Evolutionary conservation across 148 eudicot genomes (phyloP).

Genomic region (Heliosperma pusillum): DNA sequence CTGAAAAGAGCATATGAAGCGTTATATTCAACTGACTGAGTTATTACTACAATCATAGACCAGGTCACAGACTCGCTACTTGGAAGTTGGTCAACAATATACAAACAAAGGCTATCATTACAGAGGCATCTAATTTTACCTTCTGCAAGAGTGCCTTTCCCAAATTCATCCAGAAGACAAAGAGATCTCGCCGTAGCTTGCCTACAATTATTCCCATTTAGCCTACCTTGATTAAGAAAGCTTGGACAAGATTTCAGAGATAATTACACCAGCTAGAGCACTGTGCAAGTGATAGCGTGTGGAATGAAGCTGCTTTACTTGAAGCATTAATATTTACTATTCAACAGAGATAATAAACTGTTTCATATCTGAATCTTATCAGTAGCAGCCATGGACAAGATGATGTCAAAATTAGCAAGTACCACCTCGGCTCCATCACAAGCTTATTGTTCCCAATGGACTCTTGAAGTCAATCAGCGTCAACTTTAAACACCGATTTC

Average conservation of each 20-base stretch:
- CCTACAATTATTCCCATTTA: slow-evolving; percentile 33
- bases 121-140: slow-evolving; percentile 39
- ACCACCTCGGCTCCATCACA: not conserved
- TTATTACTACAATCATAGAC: not conserved
- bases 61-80: too few relatives aligned
- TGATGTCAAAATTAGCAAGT: not conserved
- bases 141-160: slow-evolving; percentile 97
- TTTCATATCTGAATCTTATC: not conserved
- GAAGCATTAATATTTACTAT: not conserved
- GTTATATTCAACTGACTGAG: not conserved
- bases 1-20: slow-evolving; percentile 43
- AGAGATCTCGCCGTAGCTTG: slow-evolving; percentile 82
- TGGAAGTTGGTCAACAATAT: too few relatives aligned
- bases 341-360: not conserved
- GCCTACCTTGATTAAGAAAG: not conserved
- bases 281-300: not conserved
- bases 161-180: slow-evolving; percentile 93
- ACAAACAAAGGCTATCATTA: too few relatives aligned
- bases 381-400: not conserved
- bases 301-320: not conserved
- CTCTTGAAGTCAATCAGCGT: too few relatives aligned
- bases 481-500: too few relatives aligned
- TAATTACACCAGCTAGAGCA: slow-evolving; percentile 4
- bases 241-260: slow-evolving; percentile 1
- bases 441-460: too few relatives aligned